Conservation (phyloP, 1,139 yeast species). For the Geotrichum fermentans region DNA sequence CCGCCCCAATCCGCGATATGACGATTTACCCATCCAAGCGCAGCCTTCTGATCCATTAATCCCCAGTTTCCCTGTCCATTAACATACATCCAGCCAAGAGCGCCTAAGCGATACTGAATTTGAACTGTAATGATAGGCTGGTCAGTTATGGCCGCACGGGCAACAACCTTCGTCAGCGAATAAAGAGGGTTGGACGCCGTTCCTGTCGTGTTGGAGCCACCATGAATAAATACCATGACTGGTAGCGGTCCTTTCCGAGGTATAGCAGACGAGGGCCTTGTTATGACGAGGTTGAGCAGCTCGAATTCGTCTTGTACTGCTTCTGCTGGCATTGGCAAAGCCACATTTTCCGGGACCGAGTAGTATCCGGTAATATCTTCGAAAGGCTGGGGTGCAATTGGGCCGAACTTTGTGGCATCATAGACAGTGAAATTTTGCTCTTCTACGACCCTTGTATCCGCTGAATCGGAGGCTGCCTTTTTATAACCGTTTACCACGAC, state of each 20-base stretch:
- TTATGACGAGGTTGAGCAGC: constrained; percentile 25
- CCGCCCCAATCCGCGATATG: constrained; percentile 34
- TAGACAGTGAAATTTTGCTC: constrained; percentile 1
- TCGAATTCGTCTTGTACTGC: constrained; percentile 25
- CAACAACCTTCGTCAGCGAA: constrained; percentile 24
- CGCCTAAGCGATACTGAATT: constrained; percentile 32
- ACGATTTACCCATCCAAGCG: constrained; percentile 32
- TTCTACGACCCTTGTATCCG: background rate
- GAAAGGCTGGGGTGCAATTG: constrained; percentile 18
- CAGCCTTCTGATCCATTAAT: constrained; percentile 25
- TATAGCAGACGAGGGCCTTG: constrained; percentile 21
- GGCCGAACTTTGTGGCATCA: constrained; percentile 20
- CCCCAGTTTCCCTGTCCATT: constrained; percentile 23
- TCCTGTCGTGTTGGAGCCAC: constrained; percentile 30
- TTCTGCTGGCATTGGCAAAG: constrained; percentile 9
- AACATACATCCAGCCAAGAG: constrained; percentile 29
- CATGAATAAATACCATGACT: constrained; percentile 33
- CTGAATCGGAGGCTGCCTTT: too few species aligned
- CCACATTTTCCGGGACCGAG: constrained; percentile 11
- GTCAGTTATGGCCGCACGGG: constrained; percentile 26
- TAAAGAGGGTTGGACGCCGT: constrained; percentile 20
- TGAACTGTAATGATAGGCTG: constrained; percentile 32
- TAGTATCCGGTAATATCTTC: constrained; percentile 19
- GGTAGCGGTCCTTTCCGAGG: constrained; percentile 24
- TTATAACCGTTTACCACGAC: constrained; percentile 1